A percentile compares a stretch with the other conserved stretches of the same genome.
Conservation (phyloP, 768 basidiomycete species). For the Favolaschia claudopus region DNA sequence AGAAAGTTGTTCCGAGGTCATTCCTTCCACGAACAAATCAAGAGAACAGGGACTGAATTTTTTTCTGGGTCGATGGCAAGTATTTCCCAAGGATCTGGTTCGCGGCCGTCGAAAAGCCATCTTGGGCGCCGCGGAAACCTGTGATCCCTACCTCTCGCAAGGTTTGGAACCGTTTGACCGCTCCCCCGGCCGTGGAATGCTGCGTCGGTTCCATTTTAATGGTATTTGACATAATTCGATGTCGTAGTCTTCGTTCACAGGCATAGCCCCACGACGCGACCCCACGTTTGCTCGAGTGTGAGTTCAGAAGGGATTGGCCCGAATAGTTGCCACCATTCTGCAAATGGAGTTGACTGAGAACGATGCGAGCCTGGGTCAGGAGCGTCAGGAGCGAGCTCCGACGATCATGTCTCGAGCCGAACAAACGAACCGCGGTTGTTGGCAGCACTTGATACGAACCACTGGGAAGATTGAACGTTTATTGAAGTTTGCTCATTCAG, state of each 20-base stretch:
- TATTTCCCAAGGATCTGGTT: conserved; percentile 4
- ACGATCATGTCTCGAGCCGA: too few relatives aligned
- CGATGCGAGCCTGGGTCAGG: too few relatives aligned
- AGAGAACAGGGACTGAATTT: neutral
- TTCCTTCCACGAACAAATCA: neutral
- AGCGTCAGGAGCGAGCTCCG: too few relatives aligned
- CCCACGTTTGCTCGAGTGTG: neutral
- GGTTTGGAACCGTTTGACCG: too few relatives aligned
- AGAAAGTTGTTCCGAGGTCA: neutral
- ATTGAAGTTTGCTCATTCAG: too few relatives aligned
- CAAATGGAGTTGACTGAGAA: too few relatives aligned
- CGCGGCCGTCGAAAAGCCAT: neutral
- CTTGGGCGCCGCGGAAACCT: neutral
- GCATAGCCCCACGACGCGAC: conserved; percentile 3
- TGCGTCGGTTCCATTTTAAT: neutral
- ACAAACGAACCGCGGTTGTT: too few relatives aligned
- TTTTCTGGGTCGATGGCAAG: neutral
- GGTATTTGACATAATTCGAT: neutral
- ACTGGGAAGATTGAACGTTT: too few relatives aligned
- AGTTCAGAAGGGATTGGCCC: neutral
- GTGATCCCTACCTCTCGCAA: too few relatives aligned
- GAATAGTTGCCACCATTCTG: too few relatives aligned
- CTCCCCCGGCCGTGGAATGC: neutral
- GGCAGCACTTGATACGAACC: too few relatives aligned
- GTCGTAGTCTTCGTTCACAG: neutral